These are phyloP conservation scores for Penicillium canariense DNA, from an alignment of 495 filamentous ascomycete species.

Conservation along the genomic window DNA sequence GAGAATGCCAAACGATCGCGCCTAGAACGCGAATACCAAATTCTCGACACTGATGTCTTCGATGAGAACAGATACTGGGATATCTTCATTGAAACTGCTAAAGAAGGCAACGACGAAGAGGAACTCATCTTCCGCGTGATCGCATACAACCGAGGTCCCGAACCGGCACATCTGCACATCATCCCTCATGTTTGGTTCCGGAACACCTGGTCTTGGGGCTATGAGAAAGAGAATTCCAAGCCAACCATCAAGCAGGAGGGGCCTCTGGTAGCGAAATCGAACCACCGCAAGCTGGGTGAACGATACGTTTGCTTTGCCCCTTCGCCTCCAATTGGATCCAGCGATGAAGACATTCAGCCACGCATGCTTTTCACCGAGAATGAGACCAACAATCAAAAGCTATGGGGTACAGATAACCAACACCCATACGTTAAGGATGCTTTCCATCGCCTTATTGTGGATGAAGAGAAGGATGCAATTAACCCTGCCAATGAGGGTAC, in stretches of 20 bases:
- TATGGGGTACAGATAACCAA: conserved; percentile 75
- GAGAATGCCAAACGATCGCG: conserved; percentile 77
- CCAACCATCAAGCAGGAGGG: conserved; percentile 65
- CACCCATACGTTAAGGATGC: conserved; percentile 91
- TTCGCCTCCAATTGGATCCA: conserved; percentile 76
- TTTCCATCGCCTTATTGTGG: conserved; percentile 85
- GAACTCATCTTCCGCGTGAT: conserved; percentile 93
- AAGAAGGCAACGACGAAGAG: conserved; percentile 83
- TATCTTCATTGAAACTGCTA: conserved; percentile 94
- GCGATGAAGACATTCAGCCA: conserved; percentile 79
- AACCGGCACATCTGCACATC: conserved; percentile 87
- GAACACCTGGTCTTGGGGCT: conserved; percentile 94
- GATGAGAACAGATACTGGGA: conserved; percentile 95
- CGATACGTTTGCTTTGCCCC: conserved; percentile 84
- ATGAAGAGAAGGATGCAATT: conserved; percentile 72
- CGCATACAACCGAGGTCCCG: conserved; percentile 91
- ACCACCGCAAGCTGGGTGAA: conserved; percentile 74
- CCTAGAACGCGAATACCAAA: conserved; percentile 81
- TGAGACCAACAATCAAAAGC: conserved; percentile 76
- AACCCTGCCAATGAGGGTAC: conserved; percentile 81
- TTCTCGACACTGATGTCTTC: conserved; percentile 88
- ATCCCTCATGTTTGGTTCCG: conserved; percentile 95
- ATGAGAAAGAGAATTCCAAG: conserved; percentile 67
- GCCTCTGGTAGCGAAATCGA: conserved; percentile 66
- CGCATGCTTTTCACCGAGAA: conserved; percentile 90